Evolutionary conservation across 1,139 yeast species (phyloP).

Genomic region (Sugiyamaella neomexicana): DNA sequence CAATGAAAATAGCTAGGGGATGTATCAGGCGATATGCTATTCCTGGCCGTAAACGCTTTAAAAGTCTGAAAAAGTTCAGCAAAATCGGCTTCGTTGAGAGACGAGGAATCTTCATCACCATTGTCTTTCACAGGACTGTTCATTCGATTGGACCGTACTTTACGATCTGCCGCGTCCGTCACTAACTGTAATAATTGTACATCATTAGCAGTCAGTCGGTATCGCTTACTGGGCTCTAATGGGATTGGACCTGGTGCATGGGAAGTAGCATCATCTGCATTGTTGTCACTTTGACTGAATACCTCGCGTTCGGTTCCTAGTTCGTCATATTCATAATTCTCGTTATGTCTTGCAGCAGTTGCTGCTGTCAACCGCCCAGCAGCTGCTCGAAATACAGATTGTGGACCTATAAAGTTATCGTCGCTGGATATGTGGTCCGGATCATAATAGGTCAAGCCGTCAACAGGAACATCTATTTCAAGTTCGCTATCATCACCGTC

Average conservation of each 20-base stretch:
- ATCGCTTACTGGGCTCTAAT: background rate
- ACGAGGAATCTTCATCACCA: constrained; percentile 1
- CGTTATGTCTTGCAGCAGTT: background rate
- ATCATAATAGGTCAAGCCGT: constrained; percentile 23
- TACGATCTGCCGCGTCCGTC: constrained; percentile 29
- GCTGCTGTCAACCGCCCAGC: constrained; percentile 6
- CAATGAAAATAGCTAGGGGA: constrained; percentile 26
- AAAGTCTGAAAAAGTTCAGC: constrained; percentile 31
- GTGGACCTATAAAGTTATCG: constrained; percentile 1
- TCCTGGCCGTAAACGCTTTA: constrained; percentile 29
- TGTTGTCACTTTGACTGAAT: background rate
- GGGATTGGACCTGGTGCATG: background rate
- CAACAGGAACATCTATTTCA: constrained; percentile 11
- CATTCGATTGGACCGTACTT: constrained; percentile 4
- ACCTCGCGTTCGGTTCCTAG: background rate
- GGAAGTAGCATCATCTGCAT: too few species aligned
- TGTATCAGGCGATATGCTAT: constrained; percentile 23
- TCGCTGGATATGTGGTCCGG: constrained; percentile 21
- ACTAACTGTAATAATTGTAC: constrained; percentile 29
- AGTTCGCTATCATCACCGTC: constrained; percentile 3
- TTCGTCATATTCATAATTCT: constrained; percentile 15
- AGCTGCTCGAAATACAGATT: constrained; percentile 9
- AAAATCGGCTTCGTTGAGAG: constrained; percentile 23
- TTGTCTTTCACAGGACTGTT: constrained; percentile 4
- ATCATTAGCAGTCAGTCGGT: constrained; percentile 19